Evolutionary conservation across 1,139 yeast genomes (phyloP).

Genomic region (Candida dubliniensis): DNA sequence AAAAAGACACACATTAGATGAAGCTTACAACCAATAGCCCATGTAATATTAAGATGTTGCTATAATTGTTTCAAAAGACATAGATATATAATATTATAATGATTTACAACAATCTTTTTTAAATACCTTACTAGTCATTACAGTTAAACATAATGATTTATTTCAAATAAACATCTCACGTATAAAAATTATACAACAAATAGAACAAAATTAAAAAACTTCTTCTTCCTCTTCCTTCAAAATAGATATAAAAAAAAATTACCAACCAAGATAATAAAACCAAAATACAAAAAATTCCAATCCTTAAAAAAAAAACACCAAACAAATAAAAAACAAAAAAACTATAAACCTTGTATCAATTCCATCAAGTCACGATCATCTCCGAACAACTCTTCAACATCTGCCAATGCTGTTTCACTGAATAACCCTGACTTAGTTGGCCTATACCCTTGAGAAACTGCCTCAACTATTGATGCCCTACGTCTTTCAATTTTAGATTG

Average conservation of each 20-base stretch:
- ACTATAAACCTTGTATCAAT: constrained; percentile 42
- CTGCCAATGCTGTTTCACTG: constrained; percentile 68
- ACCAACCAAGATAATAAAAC: neutral
- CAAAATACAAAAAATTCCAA: neutral
- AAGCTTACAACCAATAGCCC: too few species aligned
- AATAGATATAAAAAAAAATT: neutral
- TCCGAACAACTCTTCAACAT: constrained; percentile 62
- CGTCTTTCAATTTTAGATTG: constrained; percentile 38
- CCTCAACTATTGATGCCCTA: constrained; percentile 67
- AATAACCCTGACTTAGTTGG: constrained; percentile 74
- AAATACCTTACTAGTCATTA: too few species aligned
- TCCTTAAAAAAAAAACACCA: neutral
- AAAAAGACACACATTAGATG: too few species aligned
- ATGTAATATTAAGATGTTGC: too few species aligned
- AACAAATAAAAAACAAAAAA: neutral
- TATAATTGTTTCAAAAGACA: too few species aligned
- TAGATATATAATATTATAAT: too few species aligned
- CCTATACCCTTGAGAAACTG: constrained; percentile 72
- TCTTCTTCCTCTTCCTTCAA: too few species aligned
- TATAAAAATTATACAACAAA: too few species aligned
- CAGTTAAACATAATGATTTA: too few species aligned
- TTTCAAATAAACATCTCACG: too few species aligned
- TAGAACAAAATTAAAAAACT: too few species aligned
- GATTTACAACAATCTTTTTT: too few species aligned
- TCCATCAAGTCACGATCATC: constrained; percentile 50